Percentiles rank a stretch among this genome's conserved stretches.
These are phyloP conservation scores for Pinus albicaulis DNA, from an alignment of 75 land plant species.

Conservation along the genomic window DNA sequence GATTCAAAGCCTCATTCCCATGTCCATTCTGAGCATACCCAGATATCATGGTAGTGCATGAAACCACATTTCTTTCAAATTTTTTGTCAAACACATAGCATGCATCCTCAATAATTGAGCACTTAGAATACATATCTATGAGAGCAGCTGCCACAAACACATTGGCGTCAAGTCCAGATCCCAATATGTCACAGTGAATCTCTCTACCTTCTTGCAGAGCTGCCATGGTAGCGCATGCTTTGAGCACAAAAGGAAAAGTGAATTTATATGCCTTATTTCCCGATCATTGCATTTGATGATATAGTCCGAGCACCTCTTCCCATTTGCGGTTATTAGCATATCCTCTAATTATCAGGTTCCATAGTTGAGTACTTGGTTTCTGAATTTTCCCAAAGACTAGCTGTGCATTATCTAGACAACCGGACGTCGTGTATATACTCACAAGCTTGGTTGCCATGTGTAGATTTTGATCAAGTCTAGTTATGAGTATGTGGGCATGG, in stretches of 20 bases:
- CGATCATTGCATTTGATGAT: not conserved
- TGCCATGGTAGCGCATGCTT: conserved; percentile 13
- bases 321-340: not conserved
- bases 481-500: not conserved
- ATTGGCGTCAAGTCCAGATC: not conserved
- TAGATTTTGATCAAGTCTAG: not conserved
- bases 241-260: not conserved
- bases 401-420: not conserved
- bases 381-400: not conserved
- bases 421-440: not conserved
- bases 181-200: conserved; percentile 8
- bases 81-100: conserved; percentile 36
- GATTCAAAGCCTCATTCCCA: conserved; percentile 29
- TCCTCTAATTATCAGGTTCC: not conserved
- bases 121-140: conserved; percentile 55
- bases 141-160: conserved; percentile 17
- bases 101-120: conserved; percentile 36
- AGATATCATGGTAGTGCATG: conserved; percentile 74
- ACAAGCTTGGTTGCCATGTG: not conserved
- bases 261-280: not conserved
- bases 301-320: too few species aligned
- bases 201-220: conserved; percentile 2
- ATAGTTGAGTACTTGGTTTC: not conserved
- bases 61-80: conserved; percentile 34
- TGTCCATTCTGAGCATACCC: conserved; percentile 54